These are phyloP conservation scores for Suhomyces faveliae DNA, from an alignment of 805 yeast species.

Conservation along the genomic window DNA sequence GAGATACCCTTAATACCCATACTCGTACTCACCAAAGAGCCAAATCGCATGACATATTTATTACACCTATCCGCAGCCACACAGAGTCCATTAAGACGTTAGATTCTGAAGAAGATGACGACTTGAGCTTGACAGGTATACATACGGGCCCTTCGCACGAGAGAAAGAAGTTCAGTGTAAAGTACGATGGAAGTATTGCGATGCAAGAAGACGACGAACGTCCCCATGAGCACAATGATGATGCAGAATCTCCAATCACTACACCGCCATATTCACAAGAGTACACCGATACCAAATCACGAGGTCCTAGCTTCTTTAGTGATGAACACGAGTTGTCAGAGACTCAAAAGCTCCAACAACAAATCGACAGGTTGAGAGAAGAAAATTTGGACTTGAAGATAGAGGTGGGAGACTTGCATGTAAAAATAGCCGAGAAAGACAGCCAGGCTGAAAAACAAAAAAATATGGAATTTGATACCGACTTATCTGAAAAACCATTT, in stretches of 20 bases:
- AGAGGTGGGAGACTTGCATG: constrained; percentile 11
- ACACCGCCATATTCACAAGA: constrained; percentile 35
- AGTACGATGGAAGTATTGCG: constrained; percentile 9
- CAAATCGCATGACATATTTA: constrained; percentile 5
- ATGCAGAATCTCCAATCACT: constrained; percentile 26
- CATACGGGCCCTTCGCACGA: constrained; percentile 6
- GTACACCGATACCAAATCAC: neutral
- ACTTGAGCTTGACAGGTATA: constrained; percentile 15
- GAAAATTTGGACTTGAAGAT: constrained; percentile 18
- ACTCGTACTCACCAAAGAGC: constrained; percentile 1
- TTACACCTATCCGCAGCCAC: constrained; percentile 11
- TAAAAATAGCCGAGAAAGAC: neutral
- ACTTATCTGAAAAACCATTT: neutral
- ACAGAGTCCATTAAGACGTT: constrained; percentile 5
- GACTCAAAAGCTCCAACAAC: constrained; percentile 1
- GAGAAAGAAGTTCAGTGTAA: constrained; percentile 4
- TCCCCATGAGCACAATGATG: constrained; percentile 2
- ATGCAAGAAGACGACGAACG: neutral
- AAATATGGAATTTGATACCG: constrained; percentile 1
- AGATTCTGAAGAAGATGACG: constrained; percentile 14
- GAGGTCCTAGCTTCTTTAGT: neutral
- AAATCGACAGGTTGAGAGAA: constrained; percentile 13
- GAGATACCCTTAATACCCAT: neutral
- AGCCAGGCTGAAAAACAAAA: neutral
- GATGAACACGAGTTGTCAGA: neutral